These are phyloP conservation scores for Zoysia pacifica DNA, from an alignment of 176 grass and related monocot species.

Conservation along the genomic window DNA sequence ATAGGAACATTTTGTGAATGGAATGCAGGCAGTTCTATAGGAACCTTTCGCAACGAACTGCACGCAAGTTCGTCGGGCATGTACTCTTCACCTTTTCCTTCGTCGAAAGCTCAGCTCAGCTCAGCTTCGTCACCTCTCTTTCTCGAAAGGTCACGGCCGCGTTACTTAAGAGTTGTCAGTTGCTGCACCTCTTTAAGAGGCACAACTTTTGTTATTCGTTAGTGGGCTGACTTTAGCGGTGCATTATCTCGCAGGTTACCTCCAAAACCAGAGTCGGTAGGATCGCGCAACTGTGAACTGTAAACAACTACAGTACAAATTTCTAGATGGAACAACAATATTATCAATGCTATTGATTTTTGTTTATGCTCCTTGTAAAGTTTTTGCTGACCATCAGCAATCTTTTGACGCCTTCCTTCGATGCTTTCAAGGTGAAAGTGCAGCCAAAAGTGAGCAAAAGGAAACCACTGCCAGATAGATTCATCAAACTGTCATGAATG, in stretches of 20 bases:
- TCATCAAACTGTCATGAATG: constrained; percentile 18
- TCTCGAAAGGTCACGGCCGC: background rate
- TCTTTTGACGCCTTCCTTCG: background rate
- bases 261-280: background rate
- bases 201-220: constrained; percentile 24
- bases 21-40: background rate
- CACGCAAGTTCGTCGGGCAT: background rate
- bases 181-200: constrained; percentile 33
- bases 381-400: background rate
- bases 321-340: too few species aligned
- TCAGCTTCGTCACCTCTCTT: constrained; percentile 38
- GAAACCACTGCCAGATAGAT: background rate
- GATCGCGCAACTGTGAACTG: background rate
- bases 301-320: too few species aligned
- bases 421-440: background rate
- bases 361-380: background rate
- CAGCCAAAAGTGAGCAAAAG: background rate
- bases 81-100: background rate
- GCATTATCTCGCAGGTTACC: background rate
- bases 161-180: constrained; percentile 34
- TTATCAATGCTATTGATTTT: background rate
- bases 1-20: background rate
- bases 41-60: background rate
- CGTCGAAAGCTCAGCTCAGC: constrained; percentile 40
- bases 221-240: background rate